Percentiles rank a stretch among this genome's conserved stretches.
Evolutionary conservation across 164 flowering plant genomes (phyloP).

Genomic region (Annona cherimola): DNA sequence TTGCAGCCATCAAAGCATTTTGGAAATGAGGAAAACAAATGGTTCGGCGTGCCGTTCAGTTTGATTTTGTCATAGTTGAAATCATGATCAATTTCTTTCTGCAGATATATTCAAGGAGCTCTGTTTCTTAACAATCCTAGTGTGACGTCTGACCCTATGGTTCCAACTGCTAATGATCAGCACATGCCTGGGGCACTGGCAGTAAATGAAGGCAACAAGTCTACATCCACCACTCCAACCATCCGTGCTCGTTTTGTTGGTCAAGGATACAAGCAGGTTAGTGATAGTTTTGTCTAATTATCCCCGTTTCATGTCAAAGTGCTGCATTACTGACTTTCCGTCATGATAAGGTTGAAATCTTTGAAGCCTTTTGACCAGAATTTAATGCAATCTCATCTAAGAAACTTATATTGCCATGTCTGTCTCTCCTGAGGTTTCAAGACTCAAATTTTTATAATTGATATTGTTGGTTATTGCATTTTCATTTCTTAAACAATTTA

Average conservation of each 20-base stretch:
- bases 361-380: background rate
- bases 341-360: background rate
- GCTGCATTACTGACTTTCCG: too few species aligned
- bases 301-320: background rate
- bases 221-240: slow-evolving; percentile 23
- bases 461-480: background rate
- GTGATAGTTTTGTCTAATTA: too few species aligned
- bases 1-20: background rate
- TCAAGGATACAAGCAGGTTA: slow-evolving; percentile 92
- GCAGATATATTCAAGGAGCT: slow-evolving; percentile 76
- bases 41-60: background rate
- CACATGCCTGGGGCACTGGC: slow-evolving; percentile 30
- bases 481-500: background rate
- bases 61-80: background rate
- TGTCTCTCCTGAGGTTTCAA: background rate
- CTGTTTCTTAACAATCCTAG: slow-evolving; percentile 38
- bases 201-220: slow-evolving; percentile 9
- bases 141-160: slow-evolving; percentile 15
- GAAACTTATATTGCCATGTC: background rate
- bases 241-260: slow-evolving; percentile 73
- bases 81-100: background rate
- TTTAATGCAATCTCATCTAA: background rate
- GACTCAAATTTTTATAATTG: background rate
- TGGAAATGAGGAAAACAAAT: background rate
- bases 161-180: slow-evolving; percentile 26